These are phyloP conservation scores for Mycogone perniciosa DNA, from an alignment of 2,329 filamentous ascomycete genomes.

Conservation along the genomic window DNA sequence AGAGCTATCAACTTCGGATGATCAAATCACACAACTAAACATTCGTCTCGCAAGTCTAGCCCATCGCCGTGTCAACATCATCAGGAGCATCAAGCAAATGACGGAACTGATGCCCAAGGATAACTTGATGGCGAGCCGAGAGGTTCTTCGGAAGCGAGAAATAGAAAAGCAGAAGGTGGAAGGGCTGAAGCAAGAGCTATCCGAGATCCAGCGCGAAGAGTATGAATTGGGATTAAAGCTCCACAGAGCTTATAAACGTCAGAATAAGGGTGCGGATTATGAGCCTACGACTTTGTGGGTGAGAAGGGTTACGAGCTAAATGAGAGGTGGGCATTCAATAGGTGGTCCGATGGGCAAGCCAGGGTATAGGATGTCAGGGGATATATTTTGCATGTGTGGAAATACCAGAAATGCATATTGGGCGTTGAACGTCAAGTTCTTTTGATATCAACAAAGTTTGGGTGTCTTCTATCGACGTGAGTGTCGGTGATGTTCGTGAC, in stretches of 20 bases:
- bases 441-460: too few relatives aligned
- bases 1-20: constrained; percentile 49
- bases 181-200: constrained; percentile 57
- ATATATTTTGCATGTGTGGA: too few relatives aligned
- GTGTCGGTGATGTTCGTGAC: too few relatives aligned
- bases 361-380: background rate
- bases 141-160: constrained; percentile 53
- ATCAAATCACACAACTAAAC: constrained; percentile 61
- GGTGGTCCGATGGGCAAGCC: background rate
- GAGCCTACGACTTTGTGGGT: constrained; percentile 72
- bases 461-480: too few relatives aligned
- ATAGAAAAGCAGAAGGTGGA: constrained; percentile 60
- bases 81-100: constrained; percentile 67
- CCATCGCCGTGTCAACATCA: constrained; percentile 65
- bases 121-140: constrained; percentile 58
- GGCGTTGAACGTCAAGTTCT: too few relatives aligned
- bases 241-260: constrained; percentile 66
- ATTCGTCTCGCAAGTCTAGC: constrained; percentile 58
- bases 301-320: constrained; percentile 62
- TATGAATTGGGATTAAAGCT: constrained; percentile 73
- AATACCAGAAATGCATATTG: too few relatives aligned
- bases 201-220: constrained; percentile 68
- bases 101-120: constrained; percentile 71
- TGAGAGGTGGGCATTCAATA: background rate
- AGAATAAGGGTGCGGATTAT: constrained; percentile 59